Evolutionary conservation across 768 basidiomycete species (phyloP).

Genomic region (Glaciozyma martinii): DNA sequence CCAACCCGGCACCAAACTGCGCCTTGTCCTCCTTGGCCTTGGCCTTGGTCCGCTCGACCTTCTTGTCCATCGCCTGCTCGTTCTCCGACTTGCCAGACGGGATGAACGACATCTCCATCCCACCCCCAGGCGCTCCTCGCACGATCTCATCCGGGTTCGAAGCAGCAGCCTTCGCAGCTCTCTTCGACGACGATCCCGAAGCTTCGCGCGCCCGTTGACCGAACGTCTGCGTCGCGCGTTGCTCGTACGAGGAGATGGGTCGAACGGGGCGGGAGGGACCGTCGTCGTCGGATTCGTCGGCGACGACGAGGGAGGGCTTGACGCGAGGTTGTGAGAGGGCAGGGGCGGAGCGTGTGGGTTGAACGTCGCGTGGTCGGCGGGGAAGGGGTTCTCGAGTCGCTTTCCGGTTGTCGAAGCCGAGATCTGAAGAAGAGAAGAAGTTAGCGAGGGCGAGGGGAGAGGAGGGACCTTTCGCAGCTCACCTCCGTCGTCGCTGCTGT

Average conservation of each 20-base stretch:
- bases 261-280: constrained; percentile 9
- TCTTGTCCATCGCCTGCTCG: constrained; percentile 38
- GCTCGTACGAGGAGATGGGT: constrained; percentile 14
- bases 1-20: constrained; percentile 86
- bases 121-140: constrained; percentile 37
- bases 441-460: constrained; percentile 19
- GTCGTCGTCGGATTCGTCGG: constrained; percentile 38
- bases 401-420: constrained; percentile 30
- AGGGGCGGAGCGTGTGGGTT: constrained; percentile 49
- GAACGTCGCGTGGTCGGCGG: constrained; percentile 46
- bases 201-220: constrained; percentile 22
- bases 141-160: constrained; percentile 43
- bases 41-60: constrained; percentile 45
- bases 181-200: neutral
- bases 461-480: constrained; percentile 35
- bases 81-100: constrained; percentile 34
- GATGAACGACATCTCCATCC: constrained; percentile 36
- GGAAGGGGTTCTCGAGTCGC: constrained; percentile 49
- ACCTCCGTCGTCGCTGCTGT: constrained; percentile 43
- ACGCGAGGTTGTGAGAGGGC: constrained; percentile 4
- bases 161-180: constrained; percentile 42
- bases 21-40: constrained; percentile 40
- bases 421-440: constrained; percentile 21
- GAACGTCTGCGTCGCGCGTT: constrained; percentile 24
- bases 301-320: constrained; percentile 54